Evolutionary conservation across 495 filamentous ascomycete species (phyloP).

Genomic region (Thozetella sp.): DNA sequence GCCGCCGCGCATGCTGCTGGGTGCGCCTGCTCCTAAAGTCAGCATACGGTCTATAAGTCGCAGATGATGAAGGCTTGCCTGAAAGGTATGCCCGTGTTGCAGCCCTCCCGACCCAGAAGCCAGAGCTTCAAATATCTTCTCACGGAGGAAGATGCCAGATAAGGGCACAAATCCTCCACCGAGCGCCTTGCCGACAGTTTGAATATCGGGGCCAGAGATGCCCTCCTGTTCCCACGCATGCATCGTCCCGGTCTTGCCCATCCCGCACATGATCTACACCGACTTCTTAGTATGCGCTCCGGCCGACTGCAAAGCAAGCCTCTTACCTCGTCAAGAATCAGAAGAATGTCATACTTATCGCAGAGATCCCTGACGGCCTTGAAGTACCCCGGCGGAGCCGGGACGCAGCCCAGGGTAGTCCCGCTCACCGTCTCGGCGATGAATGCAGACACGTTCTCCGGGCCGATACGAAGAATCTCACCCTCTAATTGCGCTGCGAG

Average conservation of each 20-base stretch:
- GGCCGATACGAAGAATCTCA: slow-evolving; percentile 65
- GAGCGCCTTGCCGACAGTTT: slow-evolving; percentile 54
- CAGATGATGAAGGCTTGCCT: slow-evolving; percentile 7
- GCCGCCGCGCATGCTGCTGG: slow-evolving; percentile 48
- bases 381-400: slow-evolving; percentile 61
- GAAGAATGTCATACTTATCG: slow-evolving; percentile 60
- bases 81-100: not conserved
- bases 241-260: slow-evolving; percentile 58
- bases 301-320: no score
- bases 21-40: slow-evolving; percentile 49
- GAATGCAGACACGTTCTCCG: slow-evolving; percentile 65
- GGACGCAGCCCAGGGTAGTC: slow-evolving; percentile 56
- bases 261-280: slow-evolving; percentile 60
- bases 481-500: slow-evolving; percentile 55
- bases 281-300: no score
- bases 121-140: slow-evolving; percentile 49
- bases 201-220: slow-evolving; percentile 39
- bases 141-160: slow-evolving; percentile 51
- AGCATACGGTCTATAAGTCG: slow-evolving; percentile 15
- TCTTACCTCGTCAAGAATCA: slow-evolving; percentile 61
- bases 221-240: slow-evolving; percentile 61
- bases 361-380: slow-evolving; percentile 60
- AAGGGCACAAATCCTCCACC: slow-evolving; percentile 56
- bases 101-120: slow-evolving; percentile 42
- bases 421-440: slow-evolving; percentile 61